Evolutionary conservation across 139 green algal species (phyloP), one percentile per base, ranked within the genome.

Genomic region (Tetratostichococcus sp.): DNA sequence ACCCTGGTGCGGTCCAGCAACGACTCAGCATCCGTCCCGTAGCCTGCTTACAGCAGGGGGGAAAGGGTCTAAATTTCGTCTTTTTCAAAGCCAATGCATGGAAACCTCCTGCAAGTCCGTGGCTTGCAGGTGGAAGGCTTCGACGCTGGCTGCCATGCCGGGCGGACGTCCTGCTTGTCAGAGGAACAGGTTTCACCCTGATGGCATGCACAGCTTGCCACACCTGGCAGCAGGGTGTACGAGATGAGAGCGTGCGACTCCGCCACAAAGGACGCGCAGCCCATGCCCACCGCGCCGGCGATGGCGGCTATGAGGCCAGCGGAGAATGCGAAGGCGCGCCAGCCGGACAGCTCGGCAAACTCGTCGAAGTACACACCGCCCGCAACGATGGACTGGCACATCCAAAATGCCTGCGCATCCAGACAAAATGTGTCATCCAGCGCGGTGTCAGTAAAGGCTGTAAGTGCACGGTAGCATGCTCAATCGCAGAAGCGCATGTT

Each of bases 341-440:
- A 30, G 1, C 33, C 65, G 1, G 69, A n/a, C 73, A 86, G 74
- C 50, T 31, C 59, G 21, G 35, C 35, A 59, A 87, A 76, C 73
- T 87, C 83, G 28, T 86, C 70, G 77, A 87, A 87, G 77, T 87
- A 87, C 66, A 87, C 76, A 57, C 79, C 79, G 50, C 83, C 83
- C 75, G 84, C 70, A 22, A 87, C 30, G 33, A 87, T 82, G 50
- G 57, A 74, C 83, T 84, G 86, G 35, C 42, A 72, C 78, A 86
- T 87, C 83, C 83, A 87, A n/a, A 82, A 87, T 39, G 83, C 83
- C 58, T 76, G 50, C 50, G 14, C 39, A 14, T 50, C 8, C 39
- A 62, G 22, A 62, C 50, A 26, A 23, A 50, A 50, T 50, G 39
- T 6, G 39, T 11, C 39, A 21, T 50, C n/a, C n/a, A n/a, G n/a